Conservation (phyloP, 2,329 filamentous ascomycete genomes). For the Exophiala bonariae region DNA sequence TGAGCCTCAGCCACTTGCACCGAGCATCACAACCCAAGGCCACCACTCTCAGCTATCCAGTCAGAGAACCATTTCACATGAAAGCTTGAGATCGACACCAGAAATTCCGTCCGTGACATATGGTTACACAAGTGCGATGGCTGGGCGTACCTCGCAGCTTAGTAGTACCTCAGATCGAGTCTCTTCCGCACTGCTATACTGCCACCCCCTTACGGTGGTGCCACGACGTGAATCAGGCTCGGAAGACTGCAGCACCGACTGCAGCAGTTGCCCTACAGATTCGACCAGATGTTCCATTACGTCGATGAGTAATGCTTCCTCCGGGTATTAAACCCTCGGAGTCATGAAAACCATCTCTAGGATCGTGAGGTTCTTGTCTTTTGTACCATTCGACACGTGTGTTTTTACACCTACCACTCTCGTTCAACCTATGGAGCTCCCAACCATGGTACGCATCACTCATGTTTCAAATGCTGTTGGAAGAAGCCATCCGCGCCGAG, state of each 20-base stretch:
- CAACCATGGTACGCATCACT: too few relatives aligned
- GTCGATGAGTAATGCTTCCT: slow-evolving; percentile 17
- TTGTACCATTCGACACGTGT: too few relatives aligned
- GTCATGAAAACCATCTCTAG: too few relatives aligned
- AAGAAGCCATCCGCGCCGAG: too few relatives aligned
- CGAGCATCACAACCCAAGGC: not conserved
- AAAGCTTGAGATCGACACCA: slow-evolving; percentile 9
- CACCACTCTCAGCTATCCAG: slow-evolving; percentile 3
- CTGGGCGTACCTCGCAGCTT: slow-evolving; percentile 12
- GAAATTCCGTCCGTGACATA: slow-evolving; percentile 11
- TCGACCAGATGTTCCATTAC: slow-evolving; percentile 16
- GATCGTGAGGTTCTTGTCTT: too few relatives aligned
- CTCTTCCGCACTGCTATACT: slow-evolving; percentile 15
- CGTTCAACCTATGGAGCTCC: too few relatives aligned
- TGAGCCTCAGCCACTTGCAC: slow-evolving; percentile 1
- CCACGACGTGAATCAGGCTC: slow-evolving; percentile 10
- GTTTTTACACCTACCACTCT: too few relatives aligned
- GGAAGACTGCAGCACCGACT: slow-evolving; percentile 22
- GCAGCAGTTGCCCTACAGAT: slow-evolving; percentile 16
- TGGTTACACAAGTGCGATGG: slow-evolving; percentile 13
- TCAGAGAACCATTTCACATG: slow-evolving; percentile 4
- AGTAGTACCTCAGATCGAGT: slow-evolving; percentile 13
- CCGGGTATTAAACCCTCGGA: slow-evolving; percentile 10
- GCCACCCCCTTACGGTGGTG: slow-evolving; percentile 10
- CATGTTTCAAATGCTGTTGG: too few relatives aligned